Evolutionary conservation across 306 rosid species (phyloP).

Genomic region (Prunus persica): DNA sequence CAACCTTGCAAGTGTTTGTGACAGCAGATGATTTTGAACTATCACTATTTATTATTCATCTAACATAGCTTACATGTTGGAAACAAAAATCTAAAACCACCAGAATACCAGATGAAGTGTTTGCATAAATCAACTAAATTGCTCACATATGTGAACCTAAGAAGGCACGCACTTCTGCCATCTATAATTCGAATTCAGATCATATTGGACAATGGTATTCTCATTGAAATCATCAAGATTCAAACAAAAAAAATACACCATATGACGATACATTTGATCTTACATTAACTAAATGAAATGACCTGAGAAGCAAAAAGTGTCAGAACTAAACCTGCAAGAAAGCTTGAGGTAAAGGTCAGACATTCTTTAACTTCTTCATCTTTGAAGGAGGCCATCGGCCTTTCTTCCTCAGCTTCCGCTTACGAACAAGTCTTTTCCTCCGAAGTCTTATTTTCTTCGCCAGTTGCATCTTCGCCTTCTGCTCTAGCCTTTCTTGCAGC

Average conservation of each 20-base stretch:
- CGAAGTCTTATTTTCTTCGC: constrained; percentile 83
- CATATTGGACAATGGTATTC: neutral
- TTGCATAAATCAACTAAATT: neutral
- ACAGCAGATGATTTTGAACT: no score
- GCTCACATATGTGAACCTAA: neutral
- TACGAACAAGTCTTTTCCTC: constrained; percentile 73
- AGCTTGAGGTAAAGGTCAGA: constrained; percentile 37
- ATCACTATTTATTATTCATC: neutral
- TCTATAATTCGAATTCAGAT: neutral
- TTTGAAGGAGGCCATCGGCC: constrained; percentile 98
- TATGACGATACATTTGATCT: constrained; percentile 2
- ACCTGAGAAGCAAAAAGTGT: constrained; percentile 18
- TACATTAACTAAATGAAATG: constrained; percentile 9
- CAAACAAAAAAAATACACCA: constrained; percentile 18
- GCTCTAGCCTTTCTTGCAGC: constrained; percentile 67
- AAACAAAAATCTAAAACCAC: neutral
- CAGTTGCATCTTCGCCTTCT: constrained; percentile 69
- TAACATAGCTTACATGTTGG: neutral
- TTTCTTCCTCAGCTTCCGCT: constrained; percentile 81
- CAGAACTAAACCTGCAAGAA: constrained; percentile 44
- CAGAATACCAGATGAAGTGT: neutral
- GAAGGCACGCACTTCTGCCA: neutral
- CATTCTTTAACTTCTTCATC: constrained; percentile 85
- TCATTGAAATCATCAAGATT: constrained; percentile 6
- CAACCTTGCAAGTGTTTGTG: no score